Evolutionary conservation across 1,284 basidiomycete species (phyloP), one percentile per base, ranked within the genome.

Genomic region (Papiliotrema nemorosa): DNA sequence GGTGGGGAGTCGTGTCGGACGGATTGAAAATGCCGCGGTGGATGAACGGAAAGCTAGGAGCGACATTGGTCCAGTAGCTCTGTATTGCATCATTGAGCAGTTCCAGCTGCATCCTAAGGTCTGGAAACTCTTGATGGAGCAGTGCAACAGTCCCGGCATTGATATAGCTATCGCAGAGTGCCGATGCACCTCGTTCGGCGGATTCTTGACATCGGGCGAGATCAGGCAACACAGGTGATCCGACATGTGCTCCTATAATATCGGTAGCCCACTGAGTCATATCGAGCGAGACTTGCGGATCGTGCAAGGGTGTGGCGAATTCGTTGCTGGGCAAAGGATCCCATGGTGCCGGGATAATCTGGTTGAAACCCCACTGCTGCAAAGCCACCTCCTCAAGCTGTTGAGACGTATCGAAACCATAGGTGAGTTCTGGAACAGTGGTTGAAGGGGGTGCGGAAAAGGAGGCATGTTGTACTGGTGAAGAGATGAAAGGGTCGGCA

Each of bases 41-140:
- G 36, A 72, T 66, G 47, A 70, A 69, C 3, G 69, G 69, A 43
- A 62, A 69, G 14, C 57, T 62, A 2, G 66, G 65, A 5, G 69
- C 62, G 21, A 67, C 58, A 18, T 58, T 46, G 1, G 50, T 52
- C 67, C 67, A 72, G 50, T 67, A 70, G 5, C 44, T 24, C 5
- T 44, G 29, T 10, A 69, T 45, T 4, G 62, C 49, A n/a, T 63
- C 63, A 25, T 35, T 48, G 13, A 66, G 43, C 24, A 57, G 62
- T 3, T 52, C 40, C 14, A 67, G 36, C 3, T 49, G 41, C 35
- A 66, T 29, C 16, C 60, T 56, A 21, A 60, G 25, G 34, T 42
- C 37, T 5, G 47, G 29, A 20, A 13, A 26, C 20, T 36, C 10
- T 36, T 14, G 27, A 18, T 37, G n/a, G 7, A 22, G 6, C 29